Percentiles rank a stretch among this genome's conserved stretches.
Evolutionary conservation across 371 early-diverging fungal species (phyloP).

Genomic region (Blastocladiella emersonii): DNA sequence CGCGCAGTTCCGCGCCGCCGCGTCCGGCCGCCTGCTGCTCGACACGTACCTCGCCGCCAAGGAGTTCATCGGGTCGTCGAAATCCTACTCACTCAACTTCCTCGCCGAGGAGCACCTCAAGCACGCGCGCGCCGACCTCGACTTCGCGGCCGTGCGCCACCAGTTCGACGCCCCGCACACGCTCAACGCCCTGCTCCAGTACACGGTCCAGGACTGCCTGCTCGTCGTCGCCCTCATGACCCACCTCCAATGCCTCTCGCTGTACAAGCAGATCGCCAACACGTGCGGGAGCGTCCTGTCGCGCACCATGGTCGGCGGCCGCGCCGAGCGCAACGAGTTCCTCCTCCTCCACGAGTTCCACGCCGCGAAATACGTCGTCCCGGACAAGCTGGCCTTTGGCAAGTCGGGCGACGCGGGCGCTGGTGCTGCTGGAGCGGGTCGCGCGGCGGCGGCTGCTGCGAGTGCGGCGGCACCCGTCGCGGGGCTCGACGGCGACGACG

Average conservation of each 20-base stretch:
- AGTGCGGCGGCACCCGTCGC: slow-evolving; percentile 10
- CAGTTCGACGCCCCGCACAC: slow-evolving; percentile 47
- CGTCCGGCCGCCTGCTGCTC: slow-evolving; percentile 84
- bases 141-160: slow-evolving; percentile 55
- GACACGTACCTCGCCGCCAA: slow-evolving; percentile 88
- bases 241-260: slow-evolving; percentile 75
- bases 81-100: slow-evolving; percentile 68
- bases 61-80: slow-evolving; percentile 63
- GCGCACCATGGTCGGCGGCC: slow-evolving; percentile 78
- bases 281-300: slow-evolving; percentile 93
- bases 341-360: slow-evolving; percentile 96
- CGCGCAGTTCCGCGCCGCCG: slow-evolving; percentile 30
- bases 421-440: too few species aligned
- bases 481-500: slow-evolving; percentile 20
- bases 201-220: slow-evolving; percentile 70
- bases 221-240: slow-evolving; percentile 71
- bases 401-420: slow-evolving; percentile 1
- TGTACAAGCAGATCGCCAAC: slow-evolving; percentile 86
- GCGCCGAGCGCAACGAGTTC: slow-evolving; percentile 97
- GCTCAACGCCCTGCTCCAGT: slow-evolving; percentile 55
- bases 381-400: slow-evolving; percentile 47
- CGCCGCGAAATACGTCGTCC: slow-evolving; percentile 73
- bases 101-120: slow-evolving; percentile 58
- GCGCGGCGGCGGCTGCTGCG: too few species aligned
- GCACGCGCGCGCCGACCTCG: slow-evolving; percentile 71